A percentile compares a stretch with the other conserved stretches of the same genome.
These are phyloP conservation scores for Talaromyces amestolkiae DNA, from an alignment of 2,329 filamentous ascomycete species.

Conservation along the genomic window DNA sequence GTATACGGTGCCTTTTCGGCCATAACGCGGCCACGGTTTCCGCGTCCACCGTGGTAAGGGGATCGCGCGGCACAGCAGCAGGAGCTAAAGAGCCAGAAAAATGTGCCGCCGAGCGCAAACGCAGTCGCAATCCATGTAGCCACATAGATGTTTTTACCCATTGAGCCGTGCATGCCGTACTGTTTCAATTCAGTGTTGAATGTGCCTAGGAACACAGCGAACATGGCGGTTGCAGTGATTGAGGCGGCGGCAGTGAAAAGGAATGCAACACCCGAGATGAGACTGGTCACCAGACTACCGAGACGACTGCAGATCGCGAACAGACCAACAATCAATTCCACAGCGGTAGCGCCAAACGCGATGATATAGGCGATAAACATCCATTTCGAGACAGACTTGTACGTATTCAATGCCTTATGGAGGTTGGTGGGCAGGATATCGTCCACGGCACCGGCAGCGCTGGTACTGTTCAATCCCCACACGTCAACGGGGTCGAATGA, in stretches of 20 bases:
- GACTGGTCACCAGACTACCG: slow-evolving; percentile 77
- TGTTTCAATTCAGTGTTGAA: slow-evolving; percentile 65
- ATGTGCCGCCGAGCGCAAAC: slow-evolving; percentile 68
- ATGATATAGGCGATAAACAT: slow-evolving; percentile 79
- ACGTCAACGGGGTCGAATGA: slow-evolving; percentile 69
- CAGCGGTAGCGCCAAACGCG: slow-evolving; percentile 65
- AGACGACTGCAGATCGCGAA: slow-evolving; percentile 79
- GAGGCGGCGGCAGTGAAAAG: slow-evolving; percentile 65
- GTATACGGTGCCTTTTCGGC: slow-evolving; percentile 62
- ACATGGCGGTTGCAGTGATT: slow-evolving; percentile 70
- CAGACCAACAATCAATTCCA: slow-evolving; percentile 74
- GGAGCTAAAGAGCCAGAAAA: slow-evolving; percentile 89
- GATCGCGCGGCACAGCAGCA: slow-evolving; percentile 83
- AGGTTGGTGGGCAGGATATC: slow-evolving; percentile 67
- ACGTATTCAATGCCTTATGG: slow-evolving; percentile 66
- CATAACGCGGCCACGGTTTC: slow-evolving; percentile 38
- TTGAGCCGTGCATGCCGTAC: slow-evolving; percentile 66
- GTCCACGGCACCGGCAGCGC: slow-evolving; percentile 44
- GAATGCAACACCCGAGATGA: slow-evolving; percentile 61
- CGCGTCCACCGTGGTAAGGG: slow-evolving; percentile 44
- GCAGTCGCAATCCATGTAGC: slow-evolving; percentile 76
- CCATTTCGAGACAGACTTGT: slow-evolving; percentile 73
- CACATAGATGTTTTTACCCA: slow-evolving; percentile 69
- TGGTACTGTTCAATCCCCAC: slow-evolving; percentile 58
- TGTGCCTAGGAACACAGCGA: slow-evolving; percentile 65